These are phyloP conservation scores for Corniculantispora saksenae DNA, from an alignment of 2,329 filamentous ascomycete species.

Conservation along the genomic window DNA sequence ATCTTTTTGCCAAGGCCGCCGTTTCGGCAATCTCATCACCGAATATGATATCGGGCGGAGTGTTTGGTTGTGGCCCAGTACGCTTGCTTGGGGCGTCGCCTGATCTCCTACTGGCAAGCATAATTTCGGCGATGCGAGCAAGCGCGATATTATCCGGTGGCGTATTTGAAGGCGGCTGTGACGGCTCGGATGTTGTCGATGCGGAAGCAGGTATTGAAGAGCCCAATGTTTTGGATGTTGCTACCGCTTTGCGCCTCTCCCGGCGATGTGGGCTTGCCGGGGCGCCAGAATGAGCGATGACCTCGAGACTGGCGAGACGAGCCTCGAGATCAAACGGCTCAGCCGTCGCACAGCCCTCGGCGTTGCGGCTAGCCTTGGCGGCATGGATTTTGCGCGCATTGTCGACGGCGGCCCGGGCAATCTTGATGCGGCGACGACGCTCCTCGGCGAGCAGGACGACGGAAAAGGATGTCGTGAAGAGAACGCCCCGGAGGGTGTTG, in stretches of 20 bases:
- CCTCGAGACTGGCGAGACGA: constrained; percentile 25
- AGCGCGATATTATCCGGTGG: not conserved
- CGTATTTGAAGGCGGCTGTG: not conserved
- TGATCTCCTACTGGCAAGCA: not conserved
- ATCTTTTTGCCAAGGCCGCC: not conserved
- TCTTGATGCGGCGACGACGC: constrained; percentile 54
- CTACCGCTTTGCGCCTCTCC: constrained; percentile 23
- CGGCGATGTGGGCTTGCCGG: constrained; percentile 32
- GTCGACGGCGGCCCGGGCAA: constrained; percentile 50
- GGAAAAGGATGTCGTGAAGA: constrained; percentile 59
- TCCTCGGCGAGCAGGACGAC: constrained; percentile 58
- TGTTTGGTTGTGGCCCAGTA: not conserved
- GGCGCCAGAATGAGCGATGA: constrained; percentile 22
- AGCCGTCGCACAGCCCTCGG: constrained; percentile 30
- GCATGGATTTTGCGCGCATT: constrained; percentile 55
- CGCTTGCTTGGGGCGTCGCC: not conserved
- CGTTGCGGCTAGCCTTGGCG: constrained; percentile 33
- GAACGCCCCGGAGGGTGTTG: constrained; percentile 55
- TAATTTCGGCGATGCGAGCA: not conserved
- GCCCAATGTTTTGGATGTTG: not conserved
- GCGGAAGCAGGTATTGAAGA: not conserved
- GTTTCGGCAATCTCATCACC: not conserved
- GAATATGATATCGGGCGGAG: not conserved
- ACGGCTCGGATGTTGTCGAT: not conserved
- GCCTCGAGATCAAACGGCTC: constrained; percentile 24